These are phyloP conservation scores for Aspergillus coremiiformis DNA, from an alignment of 495 filamentous ascomycete species.

Conservation along the genomic window DNA sequence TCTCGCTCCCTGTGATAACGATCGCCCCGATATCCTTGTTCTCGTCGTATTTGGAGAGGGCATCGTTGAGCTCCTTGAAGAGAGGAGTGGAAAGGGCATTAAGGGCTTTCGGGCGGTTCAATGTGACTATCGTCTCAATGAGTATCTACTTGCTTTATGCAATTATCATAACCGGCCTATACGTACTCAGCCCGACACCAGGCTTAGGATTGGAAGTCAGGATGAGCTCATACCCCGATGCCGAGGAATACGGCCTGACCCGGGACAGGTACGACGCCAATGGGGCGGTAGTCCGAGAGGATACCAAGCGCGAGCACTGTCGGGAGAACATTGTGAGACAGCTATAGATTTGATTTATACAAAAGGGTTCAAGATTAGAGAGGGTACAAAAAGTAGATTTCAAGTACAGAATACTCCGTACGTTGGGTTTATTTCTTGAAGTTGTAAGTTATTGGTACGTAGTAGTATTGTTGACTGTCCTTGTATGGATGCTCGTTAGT, in stretches of 20 bases:
- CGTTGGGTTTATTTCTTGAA: neutral
- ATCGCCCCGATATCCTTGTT: slow-evolving; percentile 66
- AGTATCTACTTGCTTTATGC: neutral
- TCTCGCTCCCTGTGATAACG: slow-evolving; percentile 77
- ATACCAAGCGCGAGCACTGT: slow-evolving; percentile 50
- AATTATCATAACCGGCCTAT: neutral
- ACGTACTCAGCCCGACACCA: slow-evolving; percentile 79
- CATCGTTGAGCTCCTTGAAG: slow-evolving; percentile 80
- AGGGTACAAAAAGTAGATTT: neutral
- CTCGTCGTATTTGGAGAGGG: slow-evolving; percentile 63
- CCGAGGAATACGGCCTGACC: slow-evolving; percentile 51
- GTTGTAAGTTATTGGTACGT: too few relatives aligned
- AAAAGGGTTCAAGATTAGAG: neutral
- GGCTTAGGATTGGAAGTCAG: slow-evolving; percentile 73
- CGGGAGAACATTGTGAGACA: slow-evolving; percentile 49
- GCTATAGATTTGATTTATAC: neutral
- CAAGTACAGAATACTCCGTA: too few relatives aligned
- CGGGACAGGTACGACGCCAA: slow-evolving; percentile 43
- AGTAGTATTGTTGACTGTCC: too few relatives aligned
- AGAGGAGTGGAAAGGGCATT: slow-evolving; percentile 87
- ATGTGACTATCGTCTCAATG: slow-evolving; percentile 56
- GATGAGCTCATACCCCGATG: slow-evolving; percentile 69
- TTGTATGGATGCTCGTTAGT: too few relatives aligned
- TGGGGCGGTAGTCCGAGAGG: slow-evolving; percentile 45
- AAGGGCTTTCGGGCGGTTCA: slow-evolving; percentile 89